phyloP scores from a whole-genome alignment of 768 basidiomycete genomes.

The Amanita exitialis region DNA sequence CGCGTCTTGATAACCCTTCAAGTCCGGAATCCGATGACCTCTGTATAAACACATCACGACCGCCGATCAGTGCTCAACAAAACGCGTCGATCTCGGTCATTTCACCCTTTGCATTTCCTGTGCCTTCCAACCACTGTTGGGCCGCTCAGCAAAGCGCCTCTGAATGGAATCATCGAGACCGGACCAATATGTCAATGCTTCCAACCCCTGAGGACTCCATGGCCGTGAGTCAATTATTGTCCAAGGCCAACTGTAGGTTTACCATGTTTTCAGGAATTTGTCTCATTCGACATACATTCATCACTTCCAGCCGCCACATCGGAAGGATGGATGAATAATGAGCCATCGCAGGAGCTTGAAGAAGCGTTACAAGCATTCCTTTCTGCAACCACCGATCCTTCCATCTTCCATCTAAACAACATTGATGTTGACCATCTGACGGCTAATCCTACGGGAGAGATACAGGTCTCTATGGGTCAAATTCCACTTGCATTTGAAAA shows the following conservation, averaged over 20 bases:
- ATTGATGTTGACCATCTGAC: conserved; percentile 21
- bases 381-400: conserved; percentile 20
- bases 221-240: background rate
- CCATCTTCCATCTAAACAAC: conserved; percentile 24
- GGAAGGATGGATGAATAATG: conserved; percentile 7
- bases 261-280: conserved; percentile 10
- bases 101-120: conserved; percentile 2
- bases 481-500: conserved; percentile 6
- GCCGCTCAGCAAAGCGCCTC: background rate
- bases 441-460: conserved; percentile 23
- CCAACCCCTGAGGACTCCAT: background rate
- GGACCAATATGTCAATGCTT: background rate
- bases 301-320: conserved; percentile 6
- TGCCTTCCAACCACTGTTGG: background rate
- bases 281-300: conserved; percentile 15
- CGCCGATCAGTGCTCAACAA: conserved; percentile 3
- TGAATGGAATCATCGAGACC: conserved; percentile 1
- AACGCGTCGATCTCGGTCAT: conserved; percentile 3
- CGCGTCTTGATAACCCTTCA: conserved; percentile 11
- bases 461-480: conserved; percentile 26
- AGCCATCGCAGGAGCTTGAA: conserved; percentile 7
- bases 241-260: background rate
- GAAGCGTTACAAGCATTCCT: conserved; percentile 21
- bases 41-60: conserved; percentile 7
- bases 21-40: conserved; percentile 3